Base-by-base conservation (phyloP, 148 eudicot species). In the Chenopodium album region DNA sequence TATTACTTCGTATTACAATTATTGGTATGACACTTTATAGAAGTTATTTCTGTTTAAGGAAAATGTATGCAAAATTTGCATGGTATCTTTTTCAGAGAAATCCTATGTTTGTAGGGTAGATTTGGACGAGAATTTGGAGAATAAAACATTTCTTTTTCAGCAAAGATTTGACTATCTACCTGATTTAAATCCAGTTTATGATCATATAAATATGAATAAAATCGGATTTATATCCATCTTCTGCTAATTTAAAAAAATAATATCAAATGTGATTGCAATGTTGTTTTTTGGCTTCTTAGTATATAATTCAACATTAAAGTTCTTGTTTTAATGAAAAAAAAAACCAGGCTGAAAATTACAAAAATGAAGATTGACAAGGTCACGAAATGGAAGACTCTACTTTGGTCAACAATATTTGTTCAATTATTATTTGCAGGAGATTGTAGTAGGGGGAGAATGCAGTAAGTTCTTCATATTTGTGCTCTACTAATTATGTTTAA, bases 381-480 rank as follows among this genome's bases (percentile, higher is more conserved):
- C 2, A 78, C 13, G 13, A 62, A 31, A 4, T 60, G 71, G 78
- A 78, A 75, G 16, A 17, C 9, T 12, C 23, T 52, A 67, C 34
- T 84, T 23, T 8, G 56, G 44, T 22, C 71, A 44, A 34, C 17
- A 76, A 31, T 34, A 31, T 0, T 70, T 46, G 12, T 80, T 56
- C 72, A 76, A 4, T 23, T 71, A 48, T 84, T 71, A 31, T 16
- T 62, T 20, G 54, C 71, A 10, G 80, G 65, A 60, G 8, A 37
- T 62, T 84, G 86, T 80, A 66, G 86, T 80, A 66, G 73, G 34
- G 80, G 83, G 28, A 68, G 62, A 47, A 73, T 14, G 17, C 34
- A 28, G 86, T 84, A 80, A 84, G 86, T 84, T 72, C 13, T 16
- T 41, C 19, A 46, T 23, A 16, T 44, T 56, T 59, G 17, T 73